Evolutionary conservation across 805 yeast genomes (phyloP).

Genomic region (Ogataea siamensis): DNA sequence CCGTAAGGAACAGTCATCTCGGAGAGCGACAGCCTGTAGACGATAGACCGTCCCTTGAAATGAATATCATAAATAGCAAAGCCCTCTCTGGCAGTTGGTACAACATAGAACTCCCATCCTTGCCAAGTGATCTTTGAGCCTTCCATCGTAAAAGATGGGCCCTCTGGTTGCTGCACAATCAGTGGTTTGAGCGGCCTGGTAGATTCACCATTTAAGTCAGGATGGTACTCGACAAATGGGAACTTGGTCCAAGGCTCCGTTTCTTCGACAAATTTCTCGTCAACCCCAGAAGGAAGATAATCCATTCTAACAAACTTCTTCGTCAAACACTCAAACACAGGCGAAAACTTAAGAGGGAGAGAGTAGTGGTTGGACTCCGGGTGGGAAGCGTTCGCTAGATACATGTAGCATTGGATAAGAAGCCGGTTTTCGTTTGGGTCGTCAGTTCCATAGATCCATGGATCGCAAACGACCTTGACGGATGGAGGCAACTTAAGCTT

Average conservation of each 20-base stretch:
- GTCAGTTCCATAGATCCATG: slow-evolving; percentile 82
- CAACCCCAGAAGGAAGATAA: slow-evolving; percentile 69
- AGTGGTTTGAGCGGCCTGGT: slow-evolving; percentile 67
- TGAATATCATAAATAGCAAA: slow-evolving; percentile 68
- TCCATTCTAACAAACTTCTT: slow-evolving; percentile 68
- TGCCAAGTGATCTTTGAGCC: slow-evolving; percentile 73
- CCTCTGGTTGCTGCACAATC: slow-evolving; percentile 72
- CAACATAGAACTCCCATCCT: slow-evolving; percentile 78
- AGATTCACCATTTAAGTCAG: slow-evolving; percentile 59
- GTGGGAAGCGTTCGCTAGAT: slow-evolving; percentile 63
- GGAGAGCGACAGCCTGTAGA: slow-evolving; percentile 69
- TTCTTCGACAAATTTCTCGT: slow-evolving; percentile 47
- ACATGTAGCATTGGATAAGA: slow-evolving; percentile 71
- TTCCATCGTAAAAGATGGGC: slow-evolving; percentile 64
- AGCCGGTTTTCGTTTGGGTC: slow-evolving; percentile 58
- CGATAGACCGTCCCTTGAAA: slow-evolving; percentile 73
- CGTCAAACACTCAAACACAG: slow-evolving; percentile 64
- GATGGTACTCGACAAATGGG: slow-evolving; percentile 68
- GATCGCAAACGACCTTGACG: slow-evolving; percentile 59
- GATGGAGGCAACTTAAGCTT: slow-evolving; percentile 62
- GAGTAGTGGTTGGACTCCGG: slow-evolving; percentile 75
- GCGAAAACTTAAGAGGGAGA: slow-evolving; percentile 69
- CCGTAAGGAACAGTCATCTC: slow-evolving; percentile 91
- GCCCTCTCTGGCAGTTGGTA: slow-evolving; percentile 75
- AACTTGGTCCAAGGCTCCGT: slow-evolving; percentile 63